phyloP scores from a whole-genome alignment of 2,329 filamentous ascomycete genomes.

The Ophiostoma montium region DNA sequence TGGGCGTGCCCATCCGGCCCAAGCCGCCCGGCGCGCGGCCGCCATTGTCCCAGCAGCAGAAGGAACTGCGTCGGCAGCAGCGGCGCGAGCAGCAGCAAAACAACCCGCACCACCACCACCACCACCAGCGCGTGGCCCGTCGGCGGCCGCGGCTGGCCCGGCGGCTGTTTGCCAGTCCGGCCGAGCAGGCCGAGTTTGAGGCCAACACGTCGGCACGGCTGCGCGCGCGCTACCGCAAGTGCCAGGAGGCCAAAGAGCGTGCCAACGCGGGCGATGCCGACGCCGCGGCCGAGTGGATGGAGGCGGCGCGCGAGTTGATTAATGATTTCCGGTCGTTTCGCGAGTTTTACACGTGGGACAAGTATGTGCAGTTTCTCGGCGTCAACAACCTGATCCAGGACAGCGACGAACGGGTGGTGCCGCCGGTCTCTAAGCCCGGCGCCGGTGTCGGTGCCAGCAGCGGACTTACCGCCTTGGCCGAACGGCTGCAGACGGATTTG shows the following conservation, averaged over 20 bases:
- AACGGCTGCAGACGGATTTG: slow-evolving; percentile 29
- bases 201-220: slow-evolving; percentile 17
- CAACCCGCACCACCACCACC: too few relatives aligned
- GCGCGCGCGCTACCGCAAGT: slow-evolving; percentile 27
- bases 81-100: neutral
- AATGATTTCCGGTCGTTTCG: slow-evolving; percentile 51
- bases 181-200: slow-evolving; percentile 17
- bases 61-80: neutral
- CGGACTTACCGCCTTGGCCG: slow-evolving; percentile 40
- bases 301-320: slow-evolving; percentile 42
- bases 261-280: slow-evolving; percentile 24
- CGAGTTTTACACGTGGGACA: slow-evolving; percentile 53
- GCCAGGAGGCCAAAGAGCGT: slow-evolving; percentile 25
- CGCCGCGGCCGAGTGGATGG: slow-evolving; percentile 40
- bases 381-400: slow-evolving; percentile 23
- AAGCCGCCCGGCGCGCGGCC: neutral
- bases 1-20: slow-evolving; percentile 1
- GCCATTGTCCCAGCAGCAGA: neutral
- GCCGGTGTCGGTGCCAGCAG: slow-evolving; percentile 17
- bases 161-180: slow-evolving; percentile 15
- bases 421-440: slow-evolving; percentile 3
- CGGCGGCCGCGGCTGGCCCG: slow-evolving; percentile 9
- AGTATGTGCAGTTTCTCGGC: slow-evolving; percentile 45
- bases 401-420: slow-evolving; percentile 13
- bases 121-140: slow-evolving; percentile 7